Evolutionary conservation across 345 rosid genomes (phyloP), one percentile per base, ranked within the genome.

Genomic region (Lepidium aucheri): DNA sequence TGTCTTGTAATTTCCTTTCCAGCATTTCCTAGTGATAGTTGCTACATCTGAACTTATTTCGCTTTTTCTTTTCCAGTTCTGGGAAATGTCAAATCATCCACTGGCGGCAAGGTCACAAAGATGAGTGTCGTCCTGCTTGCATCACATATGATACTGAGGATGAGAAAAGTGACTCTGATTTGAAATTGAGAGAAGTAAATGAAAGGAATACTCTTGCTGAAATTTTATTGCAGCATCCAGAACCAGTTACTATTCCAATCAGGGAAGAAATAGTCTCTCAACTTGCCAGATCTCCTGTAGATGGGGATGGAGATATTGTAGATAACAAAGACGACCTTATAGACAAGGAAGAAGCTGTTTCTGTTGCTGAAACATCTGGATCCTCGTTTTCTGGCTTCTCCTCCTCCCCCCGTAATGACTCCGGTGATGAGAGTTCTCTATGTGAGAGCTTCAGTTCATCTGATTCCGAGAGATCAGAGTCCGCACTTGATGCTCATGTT

Each of bases 61-160:
- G 22, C 1, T 60, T 20, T 34, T 24, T 32, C 22, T 28, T 43
- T 5, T 28, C 6, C 79, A 94, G 99, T 75, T 90, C 99, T 44
- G 83, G 87, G 2, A 80, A 84, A 77, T 94, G 99, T 78, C 99
- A 94, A 80, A 80, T 90, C 69, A 73, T 84, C 43, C 97, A 90
- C 67, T 94, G 99, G 99, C 78, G 97, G 61, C 95, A 86, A 85
- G 99, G 97, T 70, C 99, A 93, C 74, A 90, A 82, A 80, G 86
- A 88, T 63, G 90, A 90, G 60, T 93, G 98, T 64, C 78, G 33
- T 56, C 88, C 86, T 68, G 81, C 86, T n/a, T 36, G 47, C 67
- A 20, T 67, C 57, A 16, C 66, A 43, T 52, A 32, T 47, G 65
- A 52, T 32, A 57, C 49, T 46, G 76, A 68, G 45, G 78, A 83